Percentiles rank a stretch among this genome's conserved stretches.
Evolutionary conservation across 2,329 filamentous ascomycete species (phyloP).

Genomic region (Aphanocladium album): DNA sequence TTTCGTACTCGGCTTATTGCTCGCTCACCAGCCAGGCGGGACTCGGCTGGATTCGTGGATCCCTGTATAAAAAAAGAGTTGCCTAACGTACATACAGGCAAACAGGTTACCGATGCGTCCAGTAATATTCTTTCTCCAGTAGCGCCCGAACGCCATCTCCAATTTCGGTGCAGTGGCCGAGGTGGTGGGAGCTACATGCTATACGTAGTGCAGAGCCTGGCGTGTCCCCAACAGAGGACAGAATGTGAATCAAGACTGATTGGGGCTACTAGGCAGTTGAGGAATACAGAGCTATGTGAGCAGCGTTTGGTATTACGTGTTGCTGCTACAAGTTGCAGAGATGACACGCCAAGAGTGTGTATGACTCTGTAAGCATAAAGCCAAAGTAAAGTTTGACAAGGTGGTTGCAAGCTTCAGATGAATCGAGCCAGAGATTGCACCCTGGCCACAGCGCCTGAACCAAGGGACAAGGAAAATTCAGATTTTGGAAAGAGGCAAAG

Average conservation of each 20-base stretch:
- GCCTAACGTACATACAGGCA: background rate
- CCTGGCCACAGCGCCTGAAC: background rate
- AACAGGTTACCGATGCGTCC: background rate
- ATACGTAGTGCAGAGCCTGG: background rate
- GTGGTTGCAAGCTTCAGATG: background rate
- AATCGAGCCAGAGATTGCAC: background rate
- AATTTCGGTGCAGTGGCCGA: background rate
- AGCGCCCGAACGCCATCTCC: conserved; percentile 4
- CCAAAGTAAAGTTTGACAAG: background rate
- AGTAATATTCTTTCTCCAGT: background rate
- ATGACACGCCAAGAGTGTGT: background rate
- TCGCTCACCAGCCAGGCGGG: background rate
- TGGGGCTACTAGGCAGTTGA: too few species aligned
- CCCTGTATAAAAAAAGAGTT: background rate
- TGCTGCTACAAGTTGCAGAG: background rate
- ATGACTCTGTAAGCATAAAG: background rate
- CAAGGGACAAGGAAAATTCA: background rate
- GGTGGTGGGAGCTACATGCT: background rate
- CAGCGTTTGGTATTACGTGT: background rate
- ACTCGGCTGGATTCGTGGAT: background rate
- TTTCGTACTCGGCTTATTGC: background rate
- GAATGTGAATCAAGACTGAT: background rate
- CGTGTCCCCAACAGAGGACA: background rate
- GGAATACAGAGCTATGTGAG: too few species aligned
- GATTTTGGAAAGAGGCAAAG: background rate